Evolutionary conservation across 106 monocot genomes (phyloP), one percentile per base, ranked within the genome.

Genomic region (Allium fistulosum): DNA sequence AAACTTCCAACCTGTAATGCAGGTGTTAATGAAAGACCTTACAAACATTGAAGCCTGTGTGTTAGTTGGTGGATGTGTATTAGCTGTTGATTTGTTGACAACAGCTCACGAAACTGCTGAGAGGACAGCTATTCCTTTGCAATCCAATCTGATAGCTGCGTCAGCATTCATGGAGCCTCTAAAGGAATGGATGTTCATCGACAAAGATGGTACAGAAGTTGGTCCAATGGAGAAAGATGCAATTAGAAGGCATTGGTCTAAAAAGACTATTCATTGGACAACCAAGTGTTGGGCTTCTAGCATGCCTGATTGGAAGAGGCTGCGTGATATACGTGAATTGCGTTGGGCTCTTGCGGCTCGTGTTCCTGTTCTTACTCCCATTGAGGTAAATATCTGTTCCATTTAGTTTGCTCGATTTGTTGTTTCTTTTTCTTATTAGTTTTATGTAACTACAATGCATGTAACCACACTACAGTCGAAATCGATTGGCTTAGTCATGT

Each of bases 161-260:
- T 87, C 85, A 55, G 99, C 99, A 71, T 99, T 93, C 79, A 93
- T 93, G 93, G 99, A 99, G 73, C 93, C 99, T 53, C 73, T 84
- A n/a, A 99, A 99, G 61, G 99, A 99, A 69, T 99, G 99, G 99
- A 85, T 87, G 99, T 80, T 85, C 58, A 75, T 90, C 71, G 87
- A 93, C 60, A 89, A 85, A 62, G 90, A 90, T 67, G 90, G 87
- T 50, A 58, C 13, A 56, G 74, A 87, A 79, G 76, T 85, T 71
- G 99, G 99, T 8, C 99, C 99, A 28, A 60, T 93, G 52, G 99
- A 90, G 74, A 99, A 99, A 72, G 93, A 99, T 81, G 92, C 90
- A 47, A 71, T 99, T 56, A 84, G 93, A 77, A 89, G 90, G 66
- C 79, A 83, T 46, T 99, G 87, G 87, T 99, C 93, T 49, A 99